Base-by-base conservation (phyloP, 441 rosid genomes). In the Pelargonium australe region DNA sequence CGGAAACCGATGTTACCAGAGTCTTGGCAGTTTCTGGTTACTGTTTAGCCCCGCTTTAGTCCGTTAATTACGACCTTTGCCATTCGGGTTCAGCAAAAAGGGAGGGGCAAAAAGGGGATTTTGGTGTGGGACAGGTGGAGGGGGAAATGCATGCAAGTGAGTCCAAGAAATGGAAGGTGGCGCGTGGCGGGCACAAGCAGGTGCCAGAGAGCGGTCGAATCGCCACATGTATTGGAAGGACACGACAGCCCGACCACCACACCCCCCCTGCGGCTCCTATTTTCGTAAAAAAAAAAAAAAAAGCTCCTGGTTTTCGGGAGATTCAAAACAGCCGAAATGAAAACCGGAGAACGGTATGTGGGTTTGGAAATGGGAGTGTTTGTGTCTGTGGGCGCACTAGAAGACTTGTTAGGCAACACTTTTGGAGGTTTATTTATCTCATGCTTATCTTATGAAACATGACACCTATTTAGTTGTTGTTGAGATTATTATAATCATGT, bases 251-350 rank as follows among this genome's bases (percentile, higher is more conserved):
- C 79, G 65, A n/a, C n/a, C n/a, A n/a, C n/a, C n/a, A n/a, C n/a
- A n/a, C n/a, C n/a, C n/a, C n/a, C n/a, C 68, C 2, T 4, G 45
- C 11, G 70, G 75, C 74, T 76, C 72, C 75, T 55, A 7, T 44
- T 62, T 41, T 64, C 20, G 1, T 43, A 2, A 37, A 19, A 2
- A 31, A 57, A 1, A 43, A 11, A 43, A n/a, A 74, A 73, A 64
- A 73, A 12, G 40, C 80, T 87, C 92, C 92, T 73, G 87, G 87
- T 87, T 82, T 87, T 80, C 86, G 80, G 92, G 92, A 85, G 74
- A 77, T 63, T 31, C 51, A 68, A 80, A 82, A 75, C 85, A 78
- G 75, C 80, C 53, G 28, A 12, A 10, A 19, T 0, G 2, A 3
- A 84, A 83, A 84, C 85, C 71, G 43, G 80, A 11, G 58, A 34